Evolutionary conservation across 73 alveolate species (phyloP).

Genomic region (Paramecium sonneborni): DNA sequence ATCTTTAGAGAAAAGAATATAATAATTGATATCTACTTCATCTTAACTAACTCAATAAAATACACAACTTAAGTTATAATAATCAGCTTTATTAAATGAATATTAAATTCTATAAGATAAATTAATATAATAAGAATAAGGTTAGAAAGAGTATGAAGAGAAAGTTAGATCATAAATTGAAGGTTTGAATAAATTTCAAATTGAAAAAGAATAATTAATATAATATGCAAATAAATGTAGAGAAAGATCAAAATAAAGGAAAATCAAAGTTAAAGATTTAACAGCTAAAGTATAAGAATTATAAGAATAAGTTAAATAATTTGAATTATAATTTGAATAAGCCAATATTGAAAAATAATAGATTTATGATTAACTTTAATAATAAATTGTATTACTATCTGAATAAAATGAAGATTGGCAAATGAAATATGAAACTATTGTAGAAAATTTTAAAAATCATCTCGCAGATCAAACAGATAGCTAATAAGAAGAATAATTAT

Average conservation of each 20-base stretch:
- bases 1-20: constrained; percentile 25
- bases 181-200: not conserved
- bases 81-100: constrained; percentile 26
- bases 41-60: constrained; percentile 27
- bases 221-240: constrained; percentile 39
- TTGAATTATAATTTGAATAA: not conserved
- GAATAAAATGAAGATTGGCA: constrained; percentile 26
- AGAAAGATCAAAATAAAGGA: constrained; percentile 45
- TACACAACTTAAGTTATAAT: not conserved
- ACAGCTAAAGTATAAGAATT: not conserved
- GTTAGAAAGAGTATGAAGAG: not conserved
- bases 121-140: not conserved
- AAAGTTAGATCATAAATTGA: constrained; percentile 27
- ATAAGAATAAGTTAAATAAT: not conserved
- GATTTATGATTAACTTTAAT: not conserved
- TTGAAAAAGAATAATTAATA: constrained; percentile 32
- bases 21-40: constrained; percentile 12
- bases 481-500: not conserved
- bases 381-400: not conserved
- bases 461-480: not conserved
- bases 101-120: not conserved
- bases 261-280: constrained; percentile 16
- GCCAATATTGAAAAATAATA: not conserved
- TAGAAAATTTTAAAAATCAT: constrained; percentile 25
- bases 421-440: not conserved